These are phyloP conservation scores for Cylindrotheca fusiformis DNA, from an alignment of 108 stramenopile species.

Conservation along the genomic window DNA sequence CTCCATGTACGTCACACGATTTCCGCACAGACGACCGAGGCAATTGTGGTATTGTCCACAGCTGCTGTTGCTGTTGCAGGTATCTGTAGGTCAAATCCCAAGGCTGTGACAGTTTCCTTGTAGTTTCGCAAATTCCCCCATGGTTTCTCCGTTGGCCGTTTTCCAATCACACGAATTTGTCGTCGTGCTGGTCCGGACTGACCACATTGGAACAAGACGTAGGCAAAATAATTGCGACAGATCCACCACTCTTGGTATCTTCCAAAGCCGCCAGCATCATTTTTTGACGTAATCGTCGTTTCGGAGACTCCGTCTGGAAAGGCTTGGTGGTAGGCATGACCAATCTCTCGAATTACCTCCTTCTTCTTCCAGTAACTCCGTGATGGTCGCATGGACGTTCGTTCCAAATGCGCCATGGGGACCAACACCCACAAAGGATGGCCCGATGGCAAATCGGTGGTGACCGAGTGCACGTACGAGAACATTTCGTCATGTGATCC, in stretches of 20 bases:
- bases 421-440: conserved; percentile 3
- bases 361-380: background rate
- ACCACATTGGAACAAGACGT: background rate
- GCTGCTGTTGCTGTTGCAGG: too few relatives aligned
- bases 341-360: background rate
- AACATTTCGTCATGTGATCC: conserved; percentile 1
- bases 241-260: conserved; percentile 1
- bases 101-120: background rate
- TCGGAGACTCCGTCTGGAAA: background rate
- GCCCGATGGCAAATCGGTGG: conserved; percentile 1
- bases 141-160: conserved; percentile 1
- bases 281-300: background rate
- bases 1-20: background rate
- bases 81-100: conserved; percentile 4
- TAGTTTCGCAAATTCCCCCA: background rate
- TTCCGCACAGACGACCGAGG: background rate
- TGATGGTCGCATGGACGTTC: background rate
- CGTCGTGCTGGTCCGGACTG: background rate
- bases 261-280: background rate
- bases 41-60: background rate
- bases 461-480: background rate
- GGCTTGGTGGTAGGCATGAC: background rate
- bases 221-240: conserved; percentile 7
- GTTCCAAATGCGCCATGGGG: conserved; percentile 11
- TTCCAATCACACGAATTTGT: conserved; percentile 5